phyloP scores from a whole-genome alignment of 768 basidiomycete genomes.

The Ramaria sp. region DNA sequence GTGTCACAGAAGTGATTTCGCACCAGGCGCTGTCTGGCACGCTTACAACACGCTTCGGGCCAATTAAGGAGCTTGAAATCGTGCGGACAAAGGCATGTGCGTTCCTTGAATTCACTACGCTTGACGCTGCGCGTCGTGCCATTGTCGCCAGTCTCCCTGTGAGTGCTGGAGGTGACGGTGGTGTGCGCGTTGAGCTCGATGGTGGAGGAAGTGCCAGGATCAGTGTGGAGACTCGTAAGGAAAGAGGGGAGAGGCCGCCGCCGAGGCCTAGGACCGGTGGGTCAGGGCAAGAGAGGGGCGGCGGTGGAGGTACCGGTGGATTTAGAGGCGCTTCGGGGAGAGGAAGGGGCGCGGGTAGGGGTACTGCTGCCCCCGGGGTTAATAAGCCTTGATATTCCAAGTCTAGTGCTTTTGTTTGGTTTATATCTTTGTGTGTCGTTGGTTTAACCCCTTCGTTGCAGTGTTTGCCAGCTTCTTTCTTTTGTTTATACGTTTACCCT shows the following conservation, averaged over 20 bases:
- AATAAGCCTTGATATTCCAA: background rate
- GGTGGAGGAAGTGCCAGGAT: conserved; percentile 48
- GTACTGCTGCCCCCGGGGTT: background rate
- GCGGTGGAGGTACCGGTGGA: conserved; percentile 34
- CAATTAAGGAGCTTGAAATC: conserved; percentile 81
- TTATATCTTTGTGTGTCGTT: background rate
- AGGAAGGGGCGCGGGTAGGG: conserved; percentile 11
- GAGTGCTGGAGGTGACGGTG: conserved; percentile 78
- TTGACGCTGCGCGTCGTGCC: conserved; percentile 79
- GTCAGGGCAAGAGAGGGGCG: conserved; percentile 30
- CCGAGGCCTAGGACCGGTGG: conserved; percentile 52
- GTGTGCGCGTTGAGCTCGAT: conserved; percentile 65
- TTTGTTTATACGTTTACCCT: background rate
- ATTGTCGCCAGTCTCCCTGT: conserved; percentile 63
- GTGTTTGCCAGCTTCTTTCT: background rate
- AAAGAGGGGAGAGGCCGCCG: conserved; percentile 71
- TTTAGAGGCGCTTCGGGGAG: conserved; percentile 29
- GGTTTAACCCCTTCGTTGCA: background rate
- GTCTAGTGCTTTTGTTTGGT: background rate
- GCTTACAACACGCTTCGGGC: conserved; percentile 60
- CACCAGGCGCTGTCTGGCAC: conserved; percentile 36
- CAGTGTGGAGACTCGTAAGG: conserved; percentile 82
- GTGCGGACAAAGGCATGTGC: conserved; percentile 85
- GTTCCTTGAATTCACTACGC: conserved; percentile 75
- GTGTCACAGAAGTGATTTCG: conserved; percentile 60